Conservation (phyloP, 2,329 filamentous ascomycete species). For the Claviceps sp. region DNA sequence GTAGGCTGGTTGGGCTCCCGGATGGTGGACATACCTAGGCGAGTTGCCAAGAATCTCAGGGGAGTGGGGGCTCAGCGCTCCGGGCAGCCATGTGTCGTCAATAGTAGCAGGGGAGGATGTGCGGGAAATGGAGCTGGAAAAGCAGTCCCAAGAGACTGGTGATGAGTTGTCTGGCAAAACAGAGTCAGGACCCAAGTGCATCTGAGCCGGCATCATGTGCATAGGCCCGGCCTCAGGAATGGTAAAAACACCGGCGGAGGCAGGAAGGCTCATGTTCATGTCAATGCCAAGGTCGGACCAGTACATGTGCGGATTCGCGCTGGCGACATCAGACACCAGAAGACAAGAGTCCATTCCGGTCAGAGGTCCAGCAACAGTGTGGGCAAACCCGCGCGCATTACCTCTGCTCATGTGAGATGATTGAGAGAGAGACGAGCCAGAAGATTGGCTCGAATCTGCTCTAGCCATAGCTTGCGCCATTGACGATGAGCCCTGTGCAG, state of each 20-base stretch:
- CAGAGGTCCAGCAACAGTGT: constrained; percentile 23
- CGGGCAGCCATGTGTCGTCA: constrained; percentile 33
- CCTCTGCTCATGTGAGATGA: constrained; percentile 38
- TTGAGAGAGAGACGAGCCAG: constrained; percentile 33
- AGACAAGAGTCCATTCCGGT: constrained; percentile 39
- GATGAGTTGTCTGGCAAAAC: constrained; percentile 36
- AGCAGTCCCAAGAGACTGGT: constrained; percentile 36
- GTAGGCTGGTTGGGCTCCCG: neutral
- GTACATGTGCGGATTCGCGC: constrained; percentile 36
- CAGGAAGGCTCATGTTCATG: constrained; percentile 22
- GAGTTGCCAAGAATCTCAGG: constrained; percentile 36
- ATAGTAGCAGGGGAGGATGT: constrained; percentile 35
- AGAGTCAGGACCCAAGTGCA: constrained; percentile 39
- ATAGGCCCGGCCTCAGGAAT: constrained; percentile 29
- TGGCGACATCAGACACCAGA: constrained; percentile 32
- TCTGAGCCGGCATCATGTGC: constrained; percentile 43
- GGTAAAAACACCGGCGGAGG: constrained; percentile 29
- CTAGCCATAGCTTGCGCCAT: constrained; percentile 27
- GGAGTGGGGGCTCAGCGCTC: constrained; percentile 26
- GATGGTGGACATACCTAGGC: constrained; percentile 35
- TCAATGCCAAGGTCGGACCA: constrained; percentile 34
- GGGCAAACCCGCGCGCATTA: constrained; percentile 31
- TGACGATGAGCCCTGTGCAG: constrained; percentile 17
- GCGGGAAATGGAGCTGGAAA: constrained; percentile 38
- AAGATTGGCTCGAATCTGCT: constrained; percentile 24